Evolutionary conservation across 2,329 filamentous ascomycete species (phyloP).

Genomic region (Fusarium palustre): DNA sequence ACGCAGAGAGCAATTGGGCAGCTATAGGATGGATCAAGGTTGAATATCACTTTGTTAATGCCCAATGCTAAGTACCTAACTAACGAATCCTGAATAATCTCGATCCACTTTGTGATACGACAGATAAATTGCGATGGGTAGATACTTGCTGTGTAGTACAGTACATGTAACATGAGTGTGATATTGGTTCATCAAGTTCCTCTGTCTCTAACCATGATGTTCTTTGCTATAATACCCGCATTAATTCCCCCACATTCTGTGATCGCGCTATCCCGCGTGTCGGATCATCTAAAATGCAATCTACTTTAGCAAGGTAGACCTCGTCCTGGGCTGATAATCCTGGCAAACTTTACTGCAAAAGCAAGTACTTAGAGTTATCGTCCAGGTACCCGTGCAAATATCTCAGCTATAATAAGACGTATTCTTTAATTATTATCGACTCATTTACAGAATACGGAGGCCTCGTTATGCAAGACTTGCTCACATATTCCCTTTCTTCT

Average conservation of each 20-base stretch:
- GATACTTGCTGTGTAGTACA: background rate
- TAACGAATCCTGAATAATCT: conserved; percentile 4
- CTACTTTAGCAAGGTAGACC: conserved; percentile 13
- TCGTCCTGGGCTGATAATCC: conserved; percentile 23
- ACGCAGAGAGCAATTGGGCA: conserved; percentile 22
- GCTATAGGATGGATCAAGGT: conserved; percentile 14
- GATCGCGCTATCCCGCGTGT: conserved; percentile 43
- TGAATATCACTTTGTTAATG: conserved; percentile 1
- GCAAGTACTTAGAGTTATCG: background rate
- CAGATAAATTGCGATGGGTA: background rate
- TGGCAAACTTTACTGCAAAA: conserved; percentile 1
- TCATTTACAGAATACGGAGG: background rate
- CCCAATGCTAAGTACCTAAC: conserved; percentile 1
- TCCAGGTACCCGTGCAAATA: conserved; percentile 1
- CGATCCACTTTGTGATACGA: background rate
- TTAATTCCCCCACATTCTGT: conserved; percentile 35
- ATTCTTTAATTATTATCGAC: background rate
- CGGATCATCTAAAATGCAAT: conserved; percentile 29
- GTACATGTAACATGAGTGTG: background rate
- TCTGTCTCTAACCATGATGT: background rate
- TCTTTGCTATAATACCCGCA: conserved; percentile 10
- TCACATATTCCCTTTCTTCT: conserved; percentile 4
- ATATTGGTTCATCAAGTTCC: conserved; percentile 6
- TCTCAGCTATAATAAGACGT: background rate
- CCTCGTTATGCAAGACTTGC: conserved; percentile 16